Percentiles rank a stretch among this genome's conserved stretches.
These are phyloP conservation scores for Skeletonema potamos DNA, from an alignment of 108 stramenopile species.

Conservation along the genomic window DNA sequence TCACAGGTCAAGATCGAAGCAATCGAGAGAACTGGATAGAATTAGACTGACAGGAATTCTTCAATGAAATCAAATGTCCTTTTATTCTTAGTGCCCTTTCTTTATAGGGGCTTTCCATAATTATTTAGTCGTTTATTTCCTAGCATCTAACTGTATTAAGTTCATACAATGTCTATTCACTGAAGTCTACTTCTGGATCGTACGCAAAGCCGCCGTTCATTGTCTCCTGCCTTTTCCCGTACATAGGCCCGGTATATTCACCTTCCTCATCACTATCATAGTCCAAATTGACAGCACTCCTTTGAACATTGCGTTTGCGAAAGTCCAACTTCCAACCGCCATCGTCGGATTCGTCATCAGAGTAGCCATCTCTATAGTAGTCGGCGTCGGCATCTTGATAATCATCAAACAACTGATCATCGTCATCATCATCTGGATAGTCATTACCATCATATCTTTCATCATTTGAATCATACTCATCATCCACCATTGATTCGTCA, in stretches of 20 bases:
- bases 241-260: slow-evolving; percentile 29
- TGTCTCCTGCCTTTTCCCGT: neutral
- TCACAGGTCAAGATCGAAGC: neutral
- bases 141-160: neutral
- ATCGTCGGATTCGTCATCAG: slow-evolving; percentile 16
- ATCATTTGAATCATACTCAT: slow-evolving; percentile 38
- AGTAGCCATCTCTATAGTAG: neutral
- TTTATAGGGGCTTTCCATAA: too few relatives aligned
- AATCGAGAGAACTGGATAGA: too few relatives aligned
- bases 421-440: slow-evolving; percentile 34
- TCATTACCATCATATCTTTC: slow-evolving; percentile 48
- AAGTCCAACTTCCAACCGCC: slow-evolving; percentile 38
- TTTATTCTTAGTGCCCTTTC: too few relatives aligned
- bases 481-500: slow-evolving; percentile 7
- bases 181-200: neutral
- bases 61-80: too few relatives aligned
- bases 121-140: neutral
- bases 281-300: slow-evolving; percentile 15
- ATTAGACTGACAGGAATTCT: too few relatives aligned
- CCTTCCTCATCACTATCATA: slow-evolving; percentile 20
- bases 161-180: neutral
- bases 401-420: slow-evolving; percentile 14
- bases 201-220: neutral
- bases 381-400: slow-evolving; percentile 22
- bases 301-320: slow-evolving; percentile 23